Evolutionary conservation across 2,329 filamentous ascomycete genomes (phyloP).

Genomic region (Didymella arachidicola): DNA sequence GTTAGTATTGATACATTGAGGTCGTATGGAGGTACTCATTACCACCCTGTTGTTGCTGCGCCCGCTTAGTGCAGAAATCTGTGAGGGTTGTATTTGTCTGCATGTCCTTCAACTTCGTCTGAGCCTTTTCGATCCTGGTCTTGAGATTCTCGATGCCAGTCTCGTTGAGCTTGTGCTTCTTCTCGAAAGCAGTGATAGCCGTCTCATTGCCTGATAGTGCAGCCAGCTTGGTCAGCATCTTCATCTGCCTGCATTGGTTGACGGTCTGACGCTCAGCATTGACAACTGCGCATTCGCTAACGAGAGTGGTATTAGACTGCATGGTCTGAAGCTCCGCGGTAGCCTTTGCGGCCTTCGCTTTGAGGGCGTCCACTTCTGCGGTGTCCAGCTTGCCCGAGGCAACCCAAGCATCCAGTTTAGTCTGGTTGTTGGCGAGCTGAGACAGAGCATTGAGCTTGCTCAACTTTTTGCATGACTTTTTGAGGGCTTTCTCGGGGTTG

Average conservation of each 20-base stretch:
- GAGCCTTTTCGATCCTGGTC: constrained; percentile 32
- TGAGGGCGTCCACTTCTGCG: constrained; percentile 34
- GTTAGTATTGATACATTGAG: background rate
- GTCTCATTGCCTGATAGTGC: constrained; percentile 37
- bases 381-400: constrained; percentile 35
- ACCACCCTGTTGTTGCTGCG: constrained; percentile 25
- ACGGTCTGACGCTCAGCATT: constrained; percentile 33
- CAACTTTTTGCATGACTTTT: constrained; percentile 36
- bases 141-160: constrained; percentile 33
- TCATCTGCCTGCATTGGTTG: constrained; percentile 35
- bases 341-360: constrained; percentile 37
- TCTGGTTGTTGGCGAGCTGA: constrained; percentile 38
- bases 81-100: constrained; percentile 41
- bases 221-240: constrained; percentile 30
- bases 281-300: constrained; percentile 35
- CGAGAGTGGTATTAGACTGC: constrained; percentile 38
- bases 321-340: constrained; percentile 33
- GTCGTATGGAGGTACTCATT: constrained; percentile 1
- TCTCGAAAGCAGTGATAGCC: constrained; percentile 32
- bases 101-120: constrained; percentile 34
- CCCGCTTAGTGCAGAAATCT: constrained; percentile 29
- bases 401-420: constrained; percentile 37
- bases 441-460: constrained; percentile 33
- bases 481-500: constrained; percentile 21
- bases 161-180: constrained; percentile 34